Evolutionary conservation across 2,329 filamentous ascomycete species (phyloP).

Genomic region (Alternaria atra): DNA sequence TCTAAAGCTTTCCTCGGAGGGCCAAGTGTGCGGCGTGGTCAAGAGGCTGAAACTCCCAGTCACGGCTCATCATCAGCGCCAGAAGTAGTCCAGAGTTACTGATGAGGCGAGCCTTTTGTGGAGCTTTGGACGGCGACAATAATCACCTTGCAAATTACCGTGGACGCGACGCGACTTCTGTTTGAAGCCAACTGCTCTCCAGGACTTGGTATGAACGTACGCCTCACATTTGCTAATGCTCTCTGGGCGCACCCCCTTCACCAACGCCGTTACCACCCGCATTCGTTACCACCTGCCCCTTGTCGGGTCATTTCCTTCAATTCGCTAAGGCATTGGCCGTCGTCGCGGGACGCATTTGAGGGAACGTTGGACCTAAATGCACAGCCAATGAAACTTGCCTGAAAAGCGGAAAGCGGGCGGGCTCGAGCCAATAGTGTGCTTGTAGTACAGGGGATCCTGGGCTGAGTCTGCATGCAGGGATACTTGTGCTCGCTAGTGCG

Average conservation of each 20-base stretch:
- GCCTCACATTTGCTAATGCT: conserved; percentile 18
- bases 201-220: conserved; percentile 2
- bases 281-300: conserved; percentile 24
- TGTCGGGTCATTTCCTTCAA: conserved; percentile 38
- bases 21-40: conserved; percentile 29
- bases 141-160: conserved; percentile 15
- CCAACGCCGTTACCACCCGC: conserved; percentile 22
- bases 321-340: conserved; percentile 33
- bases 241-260: conserved; percentile 25
- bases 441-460: conserved; percentile 25
- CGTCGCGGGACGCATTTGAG: conserved; percentile 31
- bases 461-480: conserved; percentile 38
- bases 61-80: conserved; percentile 25
- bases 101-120: conserved; percentile 20
- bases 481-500: conserved; percentile 39
- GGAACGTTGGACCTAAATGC: conserved; percentile 28
- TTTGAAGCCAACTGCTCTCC: conserved; percentile 12
- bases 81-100: conserved; percentile 21
- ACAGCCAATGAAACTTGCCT: conserved; percentile 31
- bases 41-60: conserved; percentile 42
- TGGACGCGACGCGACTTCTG: conserved; percentile 15
- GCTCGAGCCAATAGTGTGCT: conserved; percentile 22
- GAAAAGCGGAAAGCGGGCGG: conserved; percentile 16
- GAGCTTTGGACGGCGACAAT: neutral
- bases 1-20: conserved; percentile 19